A percentile compares a stretch with the other conserved stretches of the same genome.
Conservation (phyloP, 306 rosid genomes). For the Ormosia semicastrata region DNA sequence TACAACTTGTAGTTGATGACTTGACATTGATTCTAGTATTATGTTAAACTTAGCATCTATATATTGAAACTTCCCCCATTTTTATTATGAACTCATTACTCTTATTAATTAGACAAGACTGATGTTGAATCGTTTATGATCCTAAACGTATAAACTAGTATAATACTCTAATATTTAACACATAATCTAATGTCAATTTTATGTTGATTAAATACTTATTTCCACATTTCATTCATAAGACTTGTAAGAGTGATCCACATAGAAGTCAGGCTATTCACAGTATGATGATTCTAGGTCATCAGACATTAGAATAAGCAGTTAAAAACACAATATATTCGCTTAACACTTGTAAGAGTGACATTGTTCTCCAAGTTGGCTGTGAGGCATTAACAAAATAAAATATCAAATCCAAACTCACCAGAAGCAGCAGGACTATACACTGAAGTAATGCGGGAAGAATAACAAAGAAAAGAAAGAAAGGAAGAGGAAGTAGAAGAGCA, state of each 20-base stretch:
- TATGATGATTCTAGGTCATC: background rate
- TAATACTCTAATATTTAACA: background rate
- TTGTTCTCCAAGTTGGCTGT: background rate
- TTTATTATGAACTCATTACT: background rate
- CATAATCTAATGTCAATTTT: background rate
- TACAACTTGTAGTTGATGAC: background rate
- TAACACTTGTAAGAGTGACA: background rate
- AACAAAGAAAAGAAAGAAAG: background rate
- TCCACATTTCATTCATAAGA: background rate
- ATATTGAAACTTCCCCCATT: background rate
- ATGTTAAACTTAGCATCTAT: background rate
- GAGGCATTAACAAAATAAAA: background rate
- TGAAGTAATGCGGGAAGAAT: background rate
- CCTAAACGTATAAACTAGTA: background rate
- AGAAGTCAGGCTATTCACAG: background rate
- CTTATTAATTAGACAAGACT: background rate
- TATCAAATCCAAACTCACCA: background rate
- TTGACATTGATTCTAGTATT: background rate
- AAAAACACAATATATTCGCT: background rate
- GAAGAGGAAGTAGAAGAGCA: background rate
- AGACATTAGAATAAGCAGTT: background rate
- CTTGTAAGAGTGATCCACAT: no score
- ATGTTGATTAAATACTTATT: background rate
- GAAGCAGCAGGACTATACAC: background rate
- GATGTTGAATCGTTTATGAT: background rate